Evolutionary conservation across 495 filamentous ascomycete species (phyloP).

Genomic region (Xylaria castorea): DNA sequence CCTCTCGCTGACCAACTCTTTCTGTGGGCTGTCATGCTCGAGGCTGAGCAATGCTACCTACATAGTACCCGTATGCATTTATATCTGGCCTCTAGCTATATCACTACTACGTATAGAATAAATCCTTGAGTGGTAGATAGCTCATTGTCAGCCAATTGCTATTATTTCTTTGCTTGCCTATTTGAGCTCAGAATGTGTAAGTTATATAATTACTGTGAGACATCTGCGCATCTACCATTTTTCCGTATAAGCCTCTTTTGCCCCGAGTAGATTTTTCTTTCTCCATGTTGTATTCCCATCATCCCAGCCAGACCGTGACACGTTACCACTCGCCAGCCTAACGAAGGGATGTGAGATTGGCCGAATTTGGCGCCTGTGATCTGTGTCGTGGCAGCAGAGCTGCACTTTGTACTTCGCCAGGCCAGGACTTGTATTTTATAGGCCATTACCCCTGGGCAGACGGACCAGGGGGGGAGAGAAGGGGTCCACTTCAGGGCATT

Average conservation of each 20-base stretch:
- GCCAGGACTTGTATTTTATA: background rate
- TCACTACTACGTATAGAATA: background rate
- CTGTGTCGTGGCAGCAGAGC: constrained; percentile 15
- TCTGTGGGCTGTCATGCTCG: constrained; percentile 2
- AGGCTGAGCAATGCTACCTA: constrained; percentile 17
- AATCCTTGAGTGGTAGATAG: background rate
- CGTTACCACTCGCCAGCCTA: constrained; percentile 13
- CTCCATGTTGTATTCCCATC: background rate
- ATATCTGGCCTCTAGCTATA: background rate
- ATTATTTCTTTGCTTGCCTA: background rate
- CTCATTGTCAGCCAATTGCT: background rate
- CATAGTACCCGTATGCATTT: background rate
- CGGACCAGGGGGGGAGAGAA: constrained; percentile 8
- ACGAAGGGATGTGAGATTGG: constrained; percentile 7
- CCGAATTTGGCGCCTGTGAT: background rate
- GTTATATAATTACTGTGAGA: background rate
- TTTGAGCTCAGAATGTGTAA: background rate
- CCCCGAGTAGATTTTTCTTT: background rate
- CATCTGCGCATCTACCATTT: background rate
- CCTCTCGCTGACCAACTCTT: background rate
- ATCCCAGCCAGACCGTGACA: background rate
- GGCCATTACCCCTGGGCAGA: constrained; percentile 6
- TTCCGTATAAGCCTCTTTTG: background rate
- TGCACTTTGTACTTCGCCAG: constrained; percentile 1
- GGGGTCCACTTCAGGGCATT: constrained; percentile 3